Percentiles rank a stretch among this genome's conserved stretches.
Conservation (phyloP, 768 basidiomycete species). For the Lactifluus subvellereus region DNA sequence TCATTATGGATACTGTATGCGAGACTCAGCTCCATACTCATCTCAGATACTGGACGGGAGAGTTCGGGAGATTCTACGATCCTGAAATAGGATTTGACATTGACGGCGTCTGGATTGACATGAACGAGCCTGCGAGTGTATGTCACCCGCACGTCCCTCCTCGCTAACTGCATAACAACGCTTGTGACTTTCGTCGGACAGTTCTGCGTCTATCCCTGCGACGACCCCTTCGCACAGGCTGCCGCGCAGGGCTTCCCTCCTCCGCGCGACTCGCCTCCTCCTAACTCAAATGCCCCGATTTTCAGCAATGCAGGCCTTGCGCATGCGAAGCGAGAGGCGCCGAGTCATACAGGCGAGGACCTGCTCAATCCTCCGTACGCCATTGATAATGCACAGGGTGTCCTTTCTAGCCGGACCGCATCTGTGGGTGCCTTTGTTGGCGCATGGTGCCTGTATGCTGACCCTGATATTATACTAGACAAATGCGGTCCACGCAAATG, state of each 20-base stretch:
- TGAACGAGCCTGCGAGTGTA: constrained; percentile 70
- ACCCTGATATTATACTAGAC: constrained; percentile 22
- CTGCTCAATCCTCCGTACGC: constrained; percentile 50
- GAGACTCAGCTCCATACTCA: neutral
- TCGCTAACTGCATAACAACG: neutral
- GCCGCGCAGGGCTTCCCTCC: constrained; percentile 49
- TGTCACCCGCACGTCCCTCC: constrained; percentile 14
- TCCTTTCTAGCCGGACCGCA: constrained; percentile 49
- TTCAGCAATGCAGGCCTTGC: constrained; percentile 32
- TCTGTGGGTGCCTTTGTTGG: constrained; percentile 35
- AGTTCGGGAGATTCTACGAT: constrained; percentile 53
- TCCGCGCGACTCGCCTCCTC: constrained; percentile 42
- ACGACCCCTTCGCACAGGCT: constrained; percentile 55
- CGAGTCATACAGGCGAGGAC: constrained; percentile 30
- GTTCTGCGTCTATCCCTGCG: constrained; percentile 62
- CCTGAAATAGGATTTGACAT: constrained; percentile 53
- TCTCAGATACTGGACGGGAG: constrained; percentile 54
- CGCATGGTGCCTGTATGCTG: neutral
- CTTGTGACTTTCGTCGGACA: constrained; percentile 25
- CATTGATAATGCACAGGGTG: constrained; percentile 49
- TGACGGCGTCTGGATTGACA: constrained; percentile 70
- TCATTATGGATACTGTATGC: neutral
- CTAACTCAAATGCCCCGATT: constrained; percentile 49
- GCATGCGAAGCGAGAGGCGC: constrained; percentile 27
- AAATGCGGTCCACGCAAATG: constrained; percentile 48